Evolutionary conservation across 495 filamentous ascomycete genomes (phyloP).

Genomic region (Astrocystis sublimbata): DNA sequence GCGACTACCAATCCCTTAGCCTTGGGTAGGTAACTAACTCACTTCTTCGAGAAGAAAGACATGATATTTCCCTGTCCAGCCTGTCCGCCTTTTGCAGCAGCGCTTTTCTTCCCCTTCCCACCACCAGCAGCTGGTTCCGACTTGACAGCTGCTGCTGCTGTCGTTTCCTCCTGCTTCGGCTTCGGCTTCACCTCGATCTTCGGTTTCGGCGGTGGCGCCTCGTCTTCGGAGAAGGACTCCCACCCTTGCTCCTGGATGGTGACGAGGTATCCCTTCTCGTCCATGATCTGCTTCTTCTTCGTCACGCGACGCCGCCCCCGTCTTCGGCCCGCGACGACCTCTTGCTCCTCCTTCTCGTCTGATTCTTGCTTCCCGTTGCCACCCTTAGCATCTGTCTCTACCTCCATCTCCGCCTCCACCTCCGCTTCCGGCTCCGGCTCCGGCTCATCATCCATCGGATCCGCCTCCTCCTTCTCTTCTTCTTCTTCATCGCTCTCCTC

Average conservation of each 20-base stretch:
- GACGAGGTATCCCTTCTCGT: conserved; percentile 93
- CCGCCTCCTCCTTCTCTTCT: conserved; percentile 35
- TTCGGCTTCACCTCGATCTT: conserved; percentile 56
- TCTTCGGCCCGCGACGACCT: conserved; percentile 67
- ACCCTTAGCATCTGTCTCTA: too few species aligned
- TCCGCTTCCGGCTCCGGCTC: conserved; percentile 45
- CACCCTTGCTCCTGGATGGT: conserved; percentile 85
- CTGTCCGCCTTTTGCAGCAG: conserved; percentile 26
- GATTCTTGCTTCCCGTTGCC: too few species aligned
- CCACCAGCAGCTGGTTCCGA: conserved; percentile 28
- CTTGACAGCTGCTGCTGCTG: too few species aligned
- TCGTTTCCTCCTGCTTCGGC: conserved; percentile 36
- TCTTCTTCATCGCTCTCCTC: conserved; percentile 67
- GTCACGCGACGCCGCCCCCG: conserved; percentile 80
- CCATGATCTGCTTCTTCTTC: conserved; percentile 87
- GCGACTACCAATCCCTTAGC: neutral
- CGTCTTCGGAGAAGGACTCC: conserved; percentile 96
- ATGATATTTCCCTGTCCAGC: conserved; percentile 92
- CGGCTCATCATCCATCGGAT: conserved; percentile 35
- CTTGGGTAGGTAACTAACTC: too few species aligned
- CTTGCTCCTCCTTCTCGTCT: too few species aligned
- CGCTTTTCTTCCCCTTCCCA: conserved; percentile 62
- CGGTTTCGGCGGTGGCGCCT: conserved; percentile 62
- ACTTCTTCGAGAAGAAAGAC: conserved; percentile 90
- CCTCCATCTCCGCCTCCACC: conserved; percentile 54